Percentiles rank a stretch among this genome's conserved stretches.
Evolutionary conservation across 257 asterid genomes (phyloP).

Genomic region (Linaria vulgaris): DNA sequence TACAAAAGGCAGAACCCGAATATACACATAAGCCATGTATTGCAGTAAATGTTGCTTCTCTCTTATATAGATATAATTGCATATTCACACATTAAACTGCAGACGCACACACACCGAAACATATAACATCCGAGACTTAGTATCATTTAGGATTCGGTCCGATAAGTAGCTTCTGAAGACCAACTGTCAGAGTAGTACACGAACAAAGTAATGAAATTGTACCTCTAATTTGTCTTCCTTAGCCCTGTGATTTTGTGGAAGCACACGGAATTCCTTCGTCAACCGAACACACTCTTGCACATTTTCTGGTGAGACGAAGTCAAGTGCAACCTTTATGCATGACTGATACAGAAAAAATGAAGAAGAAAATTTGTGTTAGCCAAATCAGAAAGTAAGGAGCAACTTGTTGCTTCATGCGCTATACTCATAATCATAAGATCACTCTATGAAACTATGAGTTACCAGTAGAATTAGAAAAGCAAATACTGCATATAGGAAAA

Average conservation of each 20-base stretch:
- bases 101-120: not conserved
- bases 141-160: conserved; percentile 2
- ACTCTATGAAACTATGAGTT: too few species aligned
- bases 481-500: too few species aligned
- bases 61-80: not conserved
- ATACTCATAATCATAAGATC: too few species aligned
- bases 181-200: not conserved
- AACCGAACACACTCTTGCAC: conserved; percentile 64
- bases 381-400: too few species aligned
- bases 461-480: too few species aligned
- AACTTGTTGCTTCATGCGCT: too few species aligned
- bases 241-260: conserved; percentile 79
- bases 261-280: conserved; percentile 74
- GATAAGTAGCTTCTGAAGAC: conserved; percentile 8
- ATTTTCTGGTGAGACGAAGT: conserved; percentile 91
- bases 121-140: not conserved
- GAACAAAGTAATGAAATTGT: conserved; percentile 12
- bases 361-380: too few species aligned
- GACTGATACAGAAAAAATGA: conserved; percentile 45
- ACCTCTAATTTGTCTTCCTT: conserved; percentile 93
- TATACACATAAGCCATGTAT: not conserved
- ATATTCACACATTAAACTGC: not conserved
- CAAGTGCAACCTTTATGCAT: conserved; percentile 87
- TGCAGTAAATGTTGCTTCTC: not conserved
- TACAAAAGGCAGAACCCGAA: not conserved